A percentile compares a stretch with the other conserved stretches of the same genome.
phyloP scores from a whole-genome alignment of 208 protist genomes.

The Porcisia deanei region DNA sequence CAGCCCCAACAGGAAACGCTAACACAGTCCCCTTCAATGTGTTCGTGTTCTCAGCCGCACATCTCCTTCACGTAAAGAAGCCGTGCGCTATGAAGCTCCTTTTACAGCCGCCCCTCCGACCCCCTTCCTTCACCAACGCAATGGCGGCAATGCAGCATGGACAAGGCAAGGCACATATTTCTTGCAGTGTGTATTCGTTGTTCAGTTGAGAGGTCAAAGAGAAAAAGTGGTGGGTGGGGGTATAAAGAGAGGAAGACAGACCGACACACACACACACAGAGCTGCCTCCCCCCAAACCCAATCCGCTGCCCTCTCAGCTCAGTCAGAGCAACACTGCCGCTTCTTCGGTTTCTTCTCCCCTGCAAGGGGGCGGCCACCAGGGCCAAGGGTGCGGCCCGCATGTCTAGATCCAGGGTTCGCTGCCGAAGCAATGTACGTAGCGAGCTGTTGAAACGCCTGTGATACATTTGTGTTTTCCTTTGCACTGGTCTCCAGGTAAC shows the following conservation, averaged over 20 bases:
- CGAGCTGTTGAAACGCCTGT: conserved; percentile 82
- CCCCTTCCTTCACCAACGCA: neutral
- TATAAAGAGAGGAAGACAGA: neutral
- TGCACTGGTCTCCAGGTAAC: conserved; percentile 88
- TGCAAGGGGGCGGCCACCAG: conserved; percentile 27
- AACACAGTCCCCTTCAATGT: neutral
- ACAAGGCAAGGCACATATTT: neutral
- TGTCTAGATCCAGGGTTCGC: conserved; percentile 36
- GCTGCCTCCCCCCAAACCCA: neutral
- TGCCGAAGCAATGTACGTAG: conserved; percentile 65
- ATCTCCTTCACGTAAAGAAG: neutral
- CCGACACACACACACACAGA: neutral
- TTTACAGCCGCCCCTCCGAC: neutral
- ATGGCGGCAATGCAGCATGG: neutral
- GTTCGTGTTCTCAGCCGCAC: neutral
- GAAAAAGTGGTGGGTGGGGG: neutral
- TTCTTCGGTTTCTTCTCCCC: conserved; percentile 25
- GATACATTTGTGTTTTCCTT: conserved; percentile 90
- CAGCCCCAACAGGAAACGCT: neutral
- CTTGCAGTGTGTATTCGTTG: neutral
- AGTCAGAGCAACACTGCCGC: conserved; percentile 27
- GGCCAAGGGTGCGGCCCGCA: conserved; percentile 21
- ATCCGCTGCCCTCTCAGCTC: neutral
- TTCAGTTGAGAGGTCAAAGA: neutral
- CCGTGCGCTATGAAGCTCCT: neutral